Conservation (phyloP, 441 rosid species). For the Pelargonium cotyledonis region DNA sequence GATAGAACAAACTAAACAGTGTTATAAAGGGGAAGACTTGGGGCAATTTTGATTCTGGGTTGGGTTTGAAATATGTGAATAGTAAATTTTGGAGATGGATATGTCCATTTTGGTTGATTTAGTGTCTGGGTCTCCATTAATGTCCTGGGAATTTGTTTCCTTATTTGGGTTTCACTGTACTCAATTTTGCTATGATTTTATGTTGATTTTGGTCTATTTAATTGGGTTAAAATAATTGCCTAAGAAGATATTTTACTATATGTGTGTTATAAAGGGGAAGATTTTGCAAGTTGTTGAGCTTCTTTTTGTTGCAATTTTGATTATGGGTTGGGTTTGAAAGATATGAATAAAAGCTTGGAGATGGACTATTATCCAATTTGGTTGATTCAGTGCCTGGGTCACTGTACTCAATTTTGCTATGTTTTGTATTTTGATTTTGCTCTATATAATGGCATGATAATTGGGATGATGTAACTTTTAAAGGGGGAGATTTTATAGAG, state of each 20-base stretch:
- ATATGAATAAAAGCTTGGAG: slow-evolving; percentile 58
- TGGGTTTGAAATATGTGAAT: neutral
- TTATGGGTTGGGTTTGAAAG: slow-evolving; percentile 23
- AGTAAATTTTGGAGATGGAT: neutral
- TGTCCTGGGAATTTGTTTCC: neutral
- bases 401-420: too few relatives aligned
- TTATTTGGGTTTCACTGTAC: neutral
- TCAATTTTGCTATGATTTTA: too few relatives aligned
- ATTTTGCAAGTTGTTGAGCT: slow-evolving; percentile 13
- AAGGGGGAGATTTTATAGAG: too few relatives aligned
- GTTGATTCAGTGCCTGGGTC: too few relatives aligned
- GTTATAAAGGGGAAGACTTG: too few relatives aligned
- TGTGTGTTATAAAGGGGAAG: neutral
- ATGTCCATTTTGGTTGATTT: neutral
- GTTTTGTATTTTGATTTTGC: too few relatives aligned
- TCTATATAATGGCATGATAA: too few relatives aligned
- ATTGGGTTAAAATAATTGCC: neutral
- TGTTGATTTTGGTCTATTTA: neutral
- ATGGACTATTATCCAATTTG: slow-evolving; percentile 34
- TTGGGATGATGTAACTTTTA: too few relatives aligned
- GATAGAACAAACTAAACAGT: too few relatives aligned
- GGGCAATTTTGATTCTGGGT: neutral
- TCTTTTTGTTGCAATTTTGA: neutral
- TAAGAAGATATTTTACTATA: neutral
- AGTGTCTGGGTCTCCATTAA: neutral